These are phyloP conservation scores for Bremia lactucae DNA, from an alignment of 352 stramenopile species.

Conservation along the genomic window DNA sequence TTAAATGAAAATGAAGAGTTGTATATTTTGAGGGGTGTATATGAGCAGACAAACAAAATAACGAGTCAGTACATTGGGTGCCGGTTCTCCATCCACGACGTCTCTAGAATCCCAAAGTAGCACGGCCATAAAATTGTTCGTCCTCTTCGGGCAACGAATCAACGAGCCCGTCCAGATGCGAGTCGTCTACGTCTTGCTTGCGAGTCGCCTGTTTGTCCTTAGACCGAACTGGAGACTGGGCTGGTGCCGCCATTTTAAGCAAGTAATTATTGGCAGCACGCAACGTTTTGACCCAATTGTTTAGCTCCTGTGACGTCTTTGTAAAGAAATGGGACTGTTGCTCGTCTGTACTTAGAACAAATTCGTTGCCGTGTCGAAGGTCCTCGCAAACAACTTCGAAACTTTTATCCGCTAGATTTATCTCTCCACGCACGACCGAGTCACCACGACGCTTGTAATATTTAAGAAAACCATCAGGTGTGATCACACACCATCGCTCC, in stretches of 20 bases:
- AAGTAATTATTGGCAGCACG: slow-evolving; percentile 56
- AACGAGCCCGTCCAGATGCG: slow-evolving; percentile 29
- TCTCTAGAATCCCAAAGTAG: slow-evolving; percentile 68
- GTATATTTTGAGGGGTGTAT: no score
- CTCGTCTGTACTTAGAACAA: slow-evolving; percentile 68
- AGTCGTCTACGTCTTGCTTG: slow-evolving; percentile 27
- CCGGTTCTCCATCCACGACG: slow-evolving; percentile 7
- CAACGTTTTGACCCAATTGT: slow-evolving; percentile 72
- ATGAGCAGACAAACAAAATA: slow-evolving; percentile 12
- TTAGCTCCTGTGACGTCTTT: slow-evolving; percentile 53
- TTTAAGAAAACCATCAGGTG: slow-evolving; percentile 51
- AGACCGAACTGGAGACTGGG: slow-evolving; percentile 18
- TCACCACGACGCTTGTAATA: slow-evolving; percentile 85
- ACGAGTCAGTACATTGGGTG: slow-evolving; percentile 28
- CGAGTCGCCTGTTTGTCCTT: slow-evolving; percentile 14
- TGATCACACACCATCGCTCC: slow-evolving; percentile 81
- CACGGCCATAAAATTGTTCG: slow-evolving; percentile 74
- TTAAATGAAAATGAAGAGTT: no score
- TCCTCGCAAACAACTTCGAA: slow-evolving; percentile 80
- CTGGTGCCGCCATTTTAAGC: slow-evolving; percentile 27
- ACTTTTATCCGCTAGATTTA: slow-evolving; percentile 63
- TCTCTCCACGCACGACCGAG: slow-evolving; percentile 68
- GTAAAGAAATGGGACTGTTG: slow-evolving; percentile 85
- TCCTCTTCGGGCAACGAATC: slow-evolving; percentile 48
- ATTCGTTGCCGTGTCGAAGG: slow-evolving; percentile 59